Base-by-base conservation (phyloP, 129 eudicot genomes). In the Smallanthus sonchifolius region DNA sequence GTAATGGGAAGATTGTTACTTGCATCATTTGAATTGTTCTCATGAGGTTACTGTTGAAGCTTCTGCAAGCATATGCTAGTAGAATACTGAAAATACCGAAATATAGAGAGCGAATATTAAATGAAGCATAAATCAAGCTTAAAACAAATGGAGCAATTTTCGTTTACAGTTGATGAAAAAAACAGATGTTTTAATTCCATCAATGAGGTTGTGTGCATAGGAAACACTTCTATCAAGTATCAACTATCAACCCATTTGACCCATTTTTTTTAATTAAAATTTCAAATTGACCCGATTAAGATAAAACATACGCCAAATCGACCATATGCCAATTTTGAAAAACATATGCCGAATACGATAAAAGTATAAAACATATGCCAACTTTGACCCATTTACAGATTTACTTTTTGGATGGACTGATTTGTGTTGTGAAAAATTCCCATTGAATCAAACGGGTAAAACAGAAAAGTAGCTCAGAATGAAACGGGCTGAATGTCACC, bases 11-110 rank as follows among this genome's bases (percentile, higher is more conserved):
- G 67, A 73, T 54, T 49, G 59, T 56, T 36, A 67, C 84, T 76
- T 80, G 72, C 77, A 54, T 71, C 56, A 64, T 67, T 61, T 51
- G 60, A 43, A 48, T 48, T 66, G 62, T 65, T 72, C 45, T 57
- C 48, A n/a, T 67, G 70, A 43, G 77, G 73, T 49, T 57, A 24
- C 19, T 37, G 45, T 48, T 67, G 73, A 42, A 67, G 78, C 70
- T 80, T 49, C 80, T 61, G 69, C 48, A 49, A 17, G 54, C 61
- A 32, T 80, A 69, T 49, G 77, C 59, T 69, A 64, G 8, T 45
- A n/a, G 40, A 52, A 44, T 39, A 69, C 81, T 79, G 81, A 30
- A 24, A 37, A 65, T 24, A 65, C 36, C 20, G 61, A 57, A 69
- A 9, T 17, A 55, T 43, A 74, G 67, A 38, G 24, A 16, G 35